Evolutionary conservation across 805 yeast genomes (phyloP).

Genomic region (Priceomyces medius): DNA sequence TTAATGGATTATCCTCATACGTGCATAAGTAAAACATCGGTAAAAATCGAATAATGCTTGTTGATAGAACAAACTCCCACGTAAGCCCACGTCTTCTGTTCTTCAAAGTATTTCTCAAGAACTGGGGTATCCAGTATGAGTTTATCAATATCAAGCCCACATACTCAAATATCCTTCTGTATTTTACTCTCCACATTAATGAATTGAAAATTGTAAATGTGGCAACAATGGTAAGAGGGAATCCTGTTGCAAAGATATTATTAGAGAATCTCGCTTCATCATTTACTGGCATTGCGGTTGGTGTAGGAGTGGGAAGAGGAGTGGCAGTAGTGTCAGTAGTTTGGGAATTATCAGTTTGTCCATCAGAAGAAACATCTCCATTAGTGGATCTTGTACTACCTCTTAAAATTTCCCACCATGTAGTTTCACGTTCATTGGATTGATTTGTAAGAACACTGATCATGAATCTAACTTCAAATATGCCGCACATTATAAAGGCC

Average conservation of each 20-base stretch:
- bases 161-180: slow-evolving; percentile 59
- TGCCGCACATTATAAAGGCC: slow-evolving; percentile 64
- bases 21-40: slow-evolving; percentile 68
- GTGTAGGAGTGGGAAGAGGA: background rate
- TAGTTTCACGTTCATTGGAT: slow-evolving; percentile 65
- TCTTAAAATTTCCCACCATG: slow-evolving; percentile 63
- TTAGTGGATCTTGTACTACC: slow-evolving; percentile 38
- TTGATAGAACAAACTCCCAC: slow-evolving; percentile 76
- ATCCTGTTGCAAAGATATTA: slow-evolving; percentile 26
- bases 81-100: slow-evolving; percentile 63
- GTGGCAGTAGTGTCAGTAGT: slow-evolving; percentile 10
- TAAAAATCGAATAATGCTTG: slow-evolving; percentile 56
- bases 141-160: slow-evolving; percentile 49
- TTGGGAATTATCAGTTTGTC: slow-evolving; percentile 1
- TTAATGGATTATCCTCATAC: slow-evolving; percentile 56
- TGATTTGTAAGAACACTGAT: slow-evolving; percentile 67
- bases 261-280: slow-evolving; percentile 24
- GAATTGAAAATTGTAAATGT: slow-evolving; percentile 59
- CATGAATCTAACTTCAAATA: slow-evolving; percentile 76
- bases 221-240: slow-evolving; percentile 25
- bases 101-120: slow-evolving; percentile 68
- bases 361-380: background rate
- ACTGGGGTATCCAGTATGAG: slow-evolving; percentile 89
- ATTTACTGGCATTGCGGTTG: slow-evolving; percentile 7
- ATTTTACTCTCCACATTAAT: slow-evolving; percentile 58